Evolutionary conservation across 495 filamentous ascomycete species (phyloP).

Genomic region (Tuber magnatum): DNA sequence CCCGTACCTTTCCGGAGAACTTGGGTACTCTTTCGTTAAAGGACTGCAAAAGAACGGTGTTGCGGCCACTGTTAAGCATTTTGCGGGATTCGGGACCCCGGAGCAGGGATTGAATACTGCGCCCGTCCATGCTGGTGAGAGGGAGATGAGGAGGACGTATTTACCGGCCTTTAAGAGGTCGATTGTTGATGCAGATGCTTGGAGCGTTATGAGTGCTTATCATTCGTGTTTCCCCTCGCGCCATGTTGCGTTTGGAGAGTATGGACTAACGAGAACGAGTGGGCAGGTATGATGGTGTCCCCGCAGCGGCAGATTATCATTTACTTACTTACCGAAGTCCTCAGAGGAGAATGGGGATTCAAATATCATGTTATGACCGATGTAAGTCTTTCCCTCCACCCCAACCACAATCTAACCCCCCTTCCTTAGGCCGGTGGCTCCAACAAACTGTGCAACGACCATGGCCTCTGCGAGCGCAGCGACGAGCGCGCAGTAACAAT

Average conservation of each 20-base stretch:
- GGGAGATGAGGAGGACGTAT: conserved; percentile 62
- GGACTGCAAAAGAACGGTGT: conserved; percentile 59
- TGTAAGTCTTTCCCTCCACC: background rate
- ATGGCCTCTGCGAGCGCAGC: conserved; percentile 53
- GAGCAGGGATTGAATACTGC: conserved; percentile 64
- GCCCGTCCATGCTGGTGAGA: conserved; percentile 60
- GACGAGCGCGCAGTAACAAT: conserved; percentile 55
- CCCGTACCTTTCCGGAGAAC: conserved; percentile 51
- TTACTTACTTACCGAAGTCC: conserved; percentile 57
- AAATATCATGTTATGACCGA: conserved; percentile 54
- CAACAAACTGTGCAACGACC: conserved; percentile 57
- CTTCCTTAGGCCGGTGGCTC: conserved; percentile 52
- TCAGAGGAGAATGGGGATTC: conserved; percentile 62
- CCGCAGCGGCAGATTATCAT: conserved; percentile 55
- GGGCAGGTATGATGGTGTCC: conserved; percentile 51
- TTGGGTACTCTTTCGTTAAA: conserved; percentile 53
- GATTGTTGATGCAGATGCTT: conserved; percentile 61
- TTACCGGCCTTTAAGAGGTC: conserved; percentile 58
- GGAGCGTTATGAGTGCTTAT: conserved; percentile 62
- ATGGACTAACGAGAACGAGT: background rate
- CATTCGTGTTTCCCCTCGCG: conserved; percentile 43
- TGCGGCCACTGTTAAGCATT: conserved; percentile 64
- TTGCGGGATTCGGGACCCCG: conserved; percentile 56
- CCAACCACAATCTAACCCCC: conserved; percentile 25
- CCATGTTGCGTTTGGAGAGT: background rate